phyloP scores from a whole-genome alignment of 2,329 filamentous ascomycete genomes.

The Mollisia scopiformis region DNA sequence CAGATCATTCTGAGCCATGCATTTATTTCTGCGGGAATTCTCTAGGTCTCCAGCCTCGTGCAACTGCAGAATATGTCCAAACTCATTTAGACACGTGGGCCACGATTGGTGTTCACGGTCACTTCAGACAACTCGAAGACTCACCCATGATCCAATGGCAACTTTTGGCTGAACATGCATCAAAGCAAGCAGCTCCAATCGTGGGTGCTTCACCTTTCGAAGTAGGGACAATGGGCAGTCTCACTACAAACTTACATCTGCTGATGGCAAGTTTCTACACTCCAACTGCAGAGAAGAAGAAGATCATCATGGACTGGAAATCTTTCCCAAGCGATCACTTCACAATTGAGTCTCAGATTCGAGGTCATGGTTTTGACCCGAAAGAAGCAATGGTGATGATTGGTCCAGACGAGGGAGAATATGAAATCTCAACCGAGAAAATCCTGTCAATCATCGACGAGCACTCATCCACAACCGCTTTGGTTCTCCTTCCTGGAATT shows the following conservation, averaged over 20 bases:
- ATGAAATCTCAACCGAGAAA: constrained; percentile 70
- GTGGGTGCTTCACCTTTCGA: constrained; percentile 75
- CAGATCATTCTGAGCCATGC: constrained; percentile 44
- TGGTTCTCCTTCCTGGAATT: constrained; percentile 82
- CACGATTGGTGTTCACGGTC: constrained; percentile 80
- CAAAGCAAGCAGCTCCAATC: constrained; percentile 69
- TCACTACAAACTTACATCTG: constrained; percentile 73
- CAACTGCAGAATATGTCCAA: constrained; percentile 65
- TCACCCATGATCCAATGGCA: constrained; percentile 75
- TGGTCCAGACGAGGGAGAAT: constrained; percentile 58
- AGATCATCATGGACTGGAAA: constrained; percentile 76
- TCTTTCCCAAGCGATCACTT: constrained; percentile 91
- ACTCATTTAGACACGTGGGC: constrained; percentile 83
- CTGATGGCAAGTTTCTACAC: constrained; percentile 72
- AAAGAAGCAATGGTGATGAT: constrained; percentile 74
- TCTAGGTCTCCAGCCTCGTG: constrained; percentile 78
- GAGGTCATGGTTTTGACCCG: constrained; percentile 67
- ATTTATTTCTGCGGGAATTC: constrained; percentile 93
- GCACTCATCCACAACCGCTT: constrained; percentile 71
- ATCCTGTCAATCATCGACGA: constrained; percentile 75
- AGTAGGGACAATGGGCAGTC: constrained; percentile 85
- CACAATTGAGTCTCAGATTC: constrained; percentile 80
- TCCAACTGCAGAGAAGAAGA: constrained; percentile 61
- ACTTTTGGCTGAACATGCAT: constrained; percentile 76
- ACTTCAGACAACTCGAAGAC: constrained; percentile 72